Conservation (phyloP, 257 asterid genomes). For the Marsdenia floribunda region DNA sequence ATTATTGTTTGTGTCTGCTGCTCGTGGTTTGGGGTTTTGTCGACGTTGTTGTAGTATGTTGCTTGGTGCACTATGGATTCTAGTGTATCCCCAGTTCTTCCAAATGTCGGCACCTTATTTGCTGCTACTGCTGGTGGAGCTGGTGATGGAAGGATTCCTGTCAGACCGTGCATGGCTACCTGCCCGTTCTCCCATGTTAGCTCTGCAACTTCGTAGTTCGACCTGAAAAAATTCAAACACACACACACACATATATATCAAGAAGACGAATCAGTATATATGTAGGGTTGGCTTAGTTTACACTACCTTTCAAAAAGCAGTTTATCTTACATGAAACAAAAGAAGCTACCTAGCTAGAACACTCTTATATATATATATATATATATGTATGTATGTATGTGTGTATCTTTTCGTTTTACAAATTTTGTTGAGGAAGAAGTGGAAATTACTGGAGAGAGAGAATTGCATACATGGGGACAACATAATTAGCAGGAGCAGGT, state of each 20-base stretch:
- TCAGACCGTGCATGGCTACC: conserved; percentile 31
- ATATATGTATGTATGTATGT: no score
- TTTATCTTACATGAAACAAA: no score
- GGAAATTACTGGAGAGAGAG: not conserved
- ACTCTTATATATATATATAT: no score
- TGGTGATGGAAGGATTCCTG: conserved; percentile 5
- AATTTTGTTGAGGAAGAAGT: no score
- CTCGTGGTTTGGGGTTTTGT: conserved; percentile 8
- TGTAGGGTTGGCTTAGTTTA: no score
- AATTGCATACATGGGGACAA: conserved; percentile 37
- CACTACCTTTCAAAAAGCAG: no score
- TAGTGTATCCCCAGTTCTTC: conserved; percentile 33
- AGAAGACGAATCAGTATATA: not conserved
- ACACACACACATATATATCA: no score
- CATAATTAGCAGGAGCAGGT: conserved; percentile 1
- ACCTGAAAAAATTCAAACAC: conserved; percentile 28
- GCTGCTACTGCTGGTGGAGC: not conserved
- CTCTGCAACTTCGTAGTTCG: conserved; percentile 41
- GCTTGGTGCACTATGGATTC: conserved; percentile 63
- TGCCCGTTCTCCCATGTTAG: conserved; percentile 64
- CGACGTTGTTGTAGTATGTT: conserved; percentile 17
- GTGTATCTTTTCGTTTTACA: no score
- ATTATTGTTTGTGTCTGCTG: not conserved
- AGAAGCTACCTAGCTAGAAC: no score
- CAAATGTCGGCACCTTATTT: conserved; percentile 23